Evolutionary conservation across 805 yeast genomes (phyloP).

Genomic region (Metschnikowia santaceciliae): DNA sequence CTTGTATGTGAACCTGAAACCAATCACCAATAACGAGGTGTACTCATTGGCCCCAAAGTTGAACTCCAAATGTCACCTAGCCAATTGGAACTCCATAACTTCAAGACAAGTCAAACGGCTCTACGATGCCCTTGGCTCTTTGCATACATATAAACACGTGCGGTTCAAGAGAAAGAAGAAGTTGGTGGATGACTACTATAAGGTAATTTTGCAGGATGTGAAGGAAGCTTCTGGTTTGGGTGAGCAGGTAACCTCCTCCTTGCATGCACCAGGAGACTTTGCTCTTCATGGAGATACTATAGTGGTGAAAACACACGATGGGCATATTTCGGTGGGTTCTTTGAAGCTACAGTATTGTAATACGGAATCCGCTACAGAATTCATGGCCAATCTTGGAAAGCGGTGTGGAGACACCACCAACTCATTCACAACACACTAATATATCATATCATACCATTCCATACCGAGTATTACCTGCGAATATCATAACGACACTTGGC

Average conservation of each 20-base stretch:
- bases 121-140: slow-evolving; percentile 52
- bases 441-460: neutral
- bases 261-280: slow-evolving; percentile 22
- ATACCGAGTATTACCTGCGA: neutral
- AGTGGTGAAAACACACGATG: slow-evolving; percentile 43
- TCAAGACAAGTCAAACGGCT: slow-evolving; percentile 39
- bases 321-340: slow-evolving; percentile 30
- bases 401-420: slow-evolving; percentile 38
- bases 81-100: slow-evolving; percentile 45
- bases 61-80: slow-evolving; percentile 34
- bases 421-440: slow-evolving; percentile 4
- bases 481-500: slow-evolving; percentile 41
- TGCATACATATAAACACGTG: slow-evolving; percentile 43
- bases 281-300: slow-evolving; percentile 21
- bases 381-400: slow-evolving; percentile 42
- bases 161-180: slow-evolving; percentile 31
- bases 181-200: slow-evolving; percentile 25
- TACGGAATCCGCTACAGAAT: slow-evolving; percentile 43
- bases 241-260: neutral
- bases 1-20: slow-evolving; percentile 16
- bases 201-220: slow-evolving; percentile 46
- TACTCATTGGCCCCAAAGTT: slow-evolving; percentile 60
- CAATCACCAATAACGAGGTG: slow-evolving; percentile 15
- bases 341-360: slow-evolving; percentile 56
- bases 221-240: slow-evolving; percentile 4